phyloP scores from a whole-genome alignment of 306 rosid genomes.

The Sicyos edulis region DNA sequence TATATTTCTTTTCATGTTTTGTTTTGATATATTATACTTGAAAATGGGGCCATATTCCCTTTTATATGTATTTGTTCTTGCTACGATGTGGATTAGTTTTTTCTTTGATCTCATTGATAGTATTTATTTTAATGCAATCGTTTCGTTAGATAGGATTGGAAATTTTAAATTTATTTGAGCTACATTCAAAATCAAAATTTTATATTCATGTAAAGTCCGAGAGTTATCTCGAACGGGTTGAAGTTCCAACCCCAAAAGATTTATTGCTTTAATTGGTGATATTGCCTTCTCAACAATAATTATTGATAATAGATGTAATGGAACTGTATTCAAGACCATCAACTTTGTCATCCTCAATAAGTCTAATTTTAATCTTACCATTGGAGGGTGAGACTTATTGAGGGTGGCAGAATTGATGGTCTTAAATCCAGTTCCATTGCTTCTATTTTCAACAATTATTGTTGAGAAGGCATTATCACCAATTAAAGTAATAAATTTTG shows the following conservation, averaged over 20 bases:
- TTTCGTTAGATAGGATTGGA: background rate
- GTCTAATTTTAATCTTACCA: too few relatives aligned
- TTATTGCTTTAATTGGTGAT: background rate
- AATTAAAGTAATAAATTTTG: too few relatives aligned
- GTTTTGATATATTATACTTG: too few relatives aligned
- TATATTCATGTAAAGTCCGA: background rate
- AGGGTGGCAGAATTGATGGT: too few relatives aligned
- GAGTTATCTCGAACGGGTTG: background rate
- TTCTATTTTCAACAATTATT: too few relatives aligned
- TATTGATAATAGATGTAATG: background rate
- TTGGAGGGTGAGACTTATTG: too few relatives aligned
- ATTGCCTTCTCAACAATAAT: background rate
- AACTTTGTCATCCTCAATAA: background rate
- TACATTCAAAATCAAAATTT: background rate
- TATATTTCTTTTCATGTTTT: too few relatives aligned
- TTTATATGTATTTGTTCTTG: too few relatives aligned
- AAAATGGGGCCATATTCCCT: too few relatives aligned
- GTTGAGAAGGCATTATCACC: too few relatives aligned
- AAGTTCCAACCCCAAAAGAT: background rate
- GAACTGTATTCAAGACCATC: background rate
- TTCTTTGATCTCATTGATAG: background rate
- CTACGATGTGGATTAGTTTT: too few relatives aligned
- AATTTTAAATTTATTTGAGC: background rate
- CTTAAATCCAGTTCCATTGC: too few relatives aligned
- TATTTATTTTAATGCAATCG: background rate